Conservation (phyloP, 371 early-diverging fungal species). For the Coemansia sp. region DNA sequence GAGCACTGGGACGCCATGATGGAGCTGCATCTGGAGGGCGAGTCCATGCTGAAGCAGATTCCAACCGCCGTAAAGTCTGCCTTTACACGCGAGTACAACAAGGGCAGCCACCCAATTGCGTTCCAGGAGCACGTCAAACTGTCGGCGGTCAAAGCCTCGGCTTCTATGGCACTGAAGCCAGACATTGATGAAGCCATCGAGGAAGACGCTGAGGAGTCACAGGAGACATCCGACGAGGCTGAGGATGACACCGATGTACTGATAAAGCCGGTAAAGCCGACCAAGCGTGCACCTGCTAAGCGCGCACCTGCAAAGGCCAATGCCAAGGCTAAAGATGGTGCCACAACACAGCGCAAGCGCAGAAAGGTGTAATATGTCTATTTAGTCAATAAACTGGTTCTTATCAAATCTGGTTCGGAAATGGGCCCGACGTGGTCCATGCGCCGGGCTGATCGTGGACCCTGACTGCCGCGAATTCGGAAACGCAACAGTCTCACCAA, state of each 20-base stretch:
- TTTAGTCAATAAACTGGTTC: neutral
- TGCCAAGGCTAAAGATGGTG: constrained; percentile 15
- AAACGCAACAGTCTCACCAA: no score
- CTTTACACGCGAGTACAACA: constrained; percentile 81
- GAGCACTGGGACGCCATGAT: constrained; percentile 85
- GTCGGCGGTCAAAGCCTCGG: constrained; percentile 33
- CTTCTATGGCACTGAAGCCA: constrained; percentile 19
- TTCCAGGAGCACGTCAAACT: constrained; percentile 51
- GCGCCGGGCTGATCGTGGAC: neutral
- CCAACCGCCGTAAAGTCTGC: constrained; percentile 70
- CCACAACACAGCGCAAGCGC: constrained; percentile 24
- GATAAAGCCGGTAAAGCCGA: constrained; percentile 39
- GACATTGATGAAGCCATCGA: constrained; percentile 72
- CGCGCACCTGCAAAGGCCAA: constrained; percentile 10
- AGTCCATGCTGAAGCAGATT: constrained; percentile 60
- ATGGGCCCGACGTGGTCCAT: neutral
- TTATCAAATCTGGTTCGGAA: neutral
- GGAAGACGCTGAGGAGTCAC: constrained; percentile 63
- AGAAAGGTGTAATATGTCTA: constrained; percentile 11
- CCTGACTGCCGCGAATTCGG: neutral
- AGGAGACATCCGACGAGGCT: constrained; percentile 51
- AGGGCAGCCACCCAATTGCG: constrained; percentile 68
- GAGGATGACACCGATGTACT: constrained; percentile 56
- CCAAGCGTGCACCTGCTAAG: constrained; percentile 7
- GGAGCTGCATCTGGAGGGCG: constrained; percentile 65